Conservation (phyloP, 2,329 filamentous ascomycete genomes). For the Davidsoniella australis region DNA sequence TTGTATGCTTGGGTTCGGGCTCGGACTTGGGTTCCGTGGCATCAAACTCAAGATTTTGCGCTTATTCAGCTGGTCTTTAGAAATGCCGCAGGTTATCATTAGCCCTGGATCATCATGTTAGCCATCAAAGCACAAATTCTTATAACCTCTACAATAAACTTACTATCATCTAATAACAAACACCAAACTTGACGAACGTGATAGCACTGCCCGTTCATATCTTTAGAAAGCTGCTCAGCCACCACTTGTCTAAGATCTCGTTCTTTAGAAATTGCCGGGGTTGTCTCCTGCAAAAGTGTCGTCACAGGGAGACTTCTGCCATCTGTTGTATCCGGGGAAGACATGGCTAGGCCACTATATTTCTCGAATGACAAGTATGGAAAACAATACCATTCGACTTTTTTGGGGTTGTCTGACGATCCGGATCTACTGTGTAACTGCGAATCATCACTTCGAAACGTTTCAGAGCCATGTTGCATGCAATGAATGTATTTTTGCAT, state of each 20-base stretch:
- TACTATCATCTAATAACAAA: constrained; percentile 27
- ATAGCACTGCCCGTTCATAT: constrained; percentile 23
- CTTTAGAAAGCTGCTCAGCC: constrained; percentile 14
- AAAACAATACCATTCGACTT: constrained; percentile 26
- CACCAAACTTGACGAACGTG: constrained; percentile 33
- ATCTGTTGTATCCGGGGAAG: constrained; percentile 14
- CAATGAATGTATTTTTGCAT: neutral
- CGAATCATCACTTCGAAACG: neutral
- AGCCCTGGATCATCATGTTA: neutral
- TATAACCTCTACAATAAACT: constrained; percentile 14
- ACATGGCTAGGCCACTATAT: constrained; percentile 22
- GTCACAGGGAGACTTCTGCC: constrained; percentile 24
- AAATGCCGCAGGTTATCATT: neutral
- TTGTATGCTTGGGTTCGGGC: neutral
- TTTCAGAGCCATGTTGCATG: neutral
- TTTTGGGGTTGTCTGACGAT: neutral
- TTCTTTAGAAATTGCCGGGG: neutral
- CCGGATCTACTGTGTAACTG: neutral
- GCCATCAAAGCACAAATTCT: neutral
- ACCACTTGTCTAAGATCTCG: constrained; percentile 3
- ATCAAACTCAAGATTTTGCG: neutral
- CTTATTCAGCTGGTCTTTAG: neutral
- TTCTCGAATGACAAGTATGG: constrained; percentile 30
- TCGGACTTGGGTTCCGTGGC: neutral
- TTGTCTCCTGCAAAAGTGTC: constrained; percentile 25